Evolutionary conservation across 495 filamentous ascomycete species (phyloP).

Genomic region (Neurospora discreta): DNA sequence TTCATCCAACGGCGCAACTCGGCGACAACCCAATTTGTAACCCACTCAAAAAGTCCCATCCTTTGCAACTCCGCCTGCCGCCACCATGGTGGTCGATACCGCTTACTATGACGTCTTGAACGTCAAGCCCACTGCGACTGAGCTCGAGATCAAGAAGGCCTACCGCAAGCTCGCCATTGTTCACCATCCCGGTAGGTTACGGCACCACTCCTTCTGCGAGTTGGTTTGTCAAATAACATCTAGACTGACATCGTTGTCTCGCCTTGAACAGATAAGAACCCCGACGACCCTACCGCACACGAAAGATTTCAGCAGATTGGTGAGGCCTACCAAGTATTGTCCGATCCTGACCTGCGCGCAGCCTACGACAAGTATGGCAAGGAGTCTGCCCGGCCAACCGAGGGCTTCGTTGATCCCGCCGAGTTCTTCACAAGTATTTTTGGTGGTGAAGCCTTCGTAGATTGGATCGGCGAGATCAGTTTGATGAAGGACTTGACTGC

Average conservation of each 20-base stretch:
- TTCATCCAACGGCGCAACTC: background rate
- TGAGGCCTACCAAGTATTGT: constrained; percentile 96
- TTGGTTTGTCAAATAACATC: background rate
- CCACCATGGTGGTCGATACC: constrained; percentile 71
- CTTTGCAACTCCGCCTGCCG: background rate
- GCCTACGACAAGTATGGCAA: constrained; percentile 97
- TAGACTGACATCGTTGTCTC: constrained; percentile 3
- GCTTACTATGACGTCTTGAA: constrained; percentile 84
- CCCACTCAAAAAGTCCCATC: constrained; percentile 1
- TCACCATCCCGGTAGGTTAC: constrained; percentile 45
- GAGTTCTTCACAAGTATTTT: constrained; percentile 99
- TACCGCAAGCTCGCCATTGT: constrained; percentile 90
- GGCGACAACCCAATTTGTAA: background rate
- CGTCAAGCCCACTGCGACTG: constrained; percentile 78
- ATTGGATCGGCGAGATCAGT: constrained; percentile 84
- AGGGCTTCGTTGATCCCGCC: constrained; percentile 89
- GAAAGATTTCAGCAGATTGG: constrained; percentile 90
- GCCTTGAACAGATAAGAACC: constrained; percentile 73
- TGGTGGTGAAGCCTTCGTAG: constrained; percentile 88
- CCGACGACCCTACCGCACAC: constrained; percentile 89
- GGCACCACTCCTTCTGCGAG: constrained; percentile 1
- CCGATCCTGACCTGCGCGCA: constrained; percentile 70
- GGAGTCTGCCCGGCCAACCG: constrained; percentile 73
- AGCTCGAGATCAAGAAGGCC: constrained; percentile 99
- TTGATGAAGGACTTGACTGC: constrained; percentile 85